phyloP scores from a whole-genome alignment of 345 rosid species.

The Citrus reticulata region DNA sequence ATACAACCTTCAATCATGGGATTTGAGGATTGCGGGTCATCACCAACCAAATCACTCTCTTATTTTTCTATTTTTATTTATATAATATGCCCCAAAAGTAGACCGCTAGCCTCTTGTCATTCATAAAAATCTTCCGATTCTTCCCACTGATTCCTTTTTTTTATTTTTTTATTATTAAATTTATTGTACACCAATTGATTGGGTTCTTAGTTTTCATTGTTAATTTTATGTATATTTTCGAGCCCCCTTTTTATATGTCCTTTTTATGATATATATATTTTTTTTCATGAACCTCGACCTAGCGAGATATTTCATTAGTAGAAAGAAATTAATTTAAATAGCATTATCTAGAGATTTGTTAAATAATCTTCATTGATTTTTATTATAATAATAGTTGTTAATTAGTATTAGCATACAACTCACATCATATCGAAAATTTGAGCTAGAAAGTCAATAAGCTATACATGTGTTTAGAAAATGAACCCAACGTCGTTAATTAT shows the following conservation, averaged over 20 bases:
- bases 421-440: neutral
- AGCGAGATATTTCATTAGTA: too few relatives aligned
- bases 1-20: slow-evolving; percentile 17
- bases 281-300: too few relatives aligned
- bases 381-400: neutral
- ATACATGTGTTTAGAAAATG: neutral
- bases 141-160: neutral
- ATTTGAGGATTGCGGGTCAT: too few relatives aligned
- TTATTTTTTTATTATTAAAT: too few relatives aligned
- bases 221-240: too few relatives aligned
- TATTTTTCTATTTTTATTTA: neutral
- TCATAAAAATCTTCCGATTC: neutral
- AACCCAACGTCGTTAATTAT: neutral
- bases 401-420: neutral
- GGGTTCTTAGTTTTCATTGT: neutral
- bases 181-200: too few relatives aligned
- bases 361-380: too few relatives aligned
- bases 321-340: too few relatives aligned
- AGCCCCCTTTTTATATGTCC: too few relatives aligned
- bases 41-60: neutral
- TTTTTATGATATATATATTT: too few relatives aligned
- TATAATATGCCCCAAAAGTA: neutral
- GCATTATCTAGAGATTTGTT: too few relatives aligned
- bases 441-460: neutral
- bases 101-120: neutral